Evolutionary conservation across 805 yeast genomes (phyloP).

Genomic region (Huiozyma naganishii): DNA sequence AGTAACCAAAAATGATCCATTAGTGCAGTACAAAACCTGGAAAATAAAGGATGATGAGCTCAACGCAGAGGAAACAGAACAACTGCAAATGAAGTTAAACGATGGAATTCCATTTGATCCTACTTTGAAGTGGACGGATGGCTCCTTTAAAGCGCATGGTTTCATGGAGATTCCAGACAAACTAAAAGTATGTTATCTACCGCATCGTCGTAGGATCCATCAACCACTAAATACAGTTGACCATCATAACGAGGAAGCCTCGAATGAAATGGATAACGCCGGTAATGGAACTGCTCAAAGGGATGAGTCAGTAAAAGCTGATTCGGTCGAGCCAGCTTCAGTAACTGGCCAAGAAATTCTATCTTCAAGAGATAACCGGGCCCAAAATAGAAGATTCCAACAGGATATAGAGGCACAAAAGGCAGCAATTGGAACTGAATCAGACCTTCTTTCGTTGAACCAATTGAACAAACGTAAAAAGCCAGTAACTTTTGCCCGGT

Average conservation of each 20-base stretch:
- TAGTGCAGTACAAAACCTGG: slow-evolving; percentile 18
- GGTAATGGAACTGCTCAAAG: slow-evolving; percentile 31
- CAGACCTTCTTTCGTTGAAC: slow-evolving; percentile 72
- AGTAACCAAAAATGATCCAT: background rate
- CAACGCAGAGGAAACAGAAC: slow-evolving; percentile 5
- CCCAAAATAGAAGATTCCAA: slow-evolving; percentile 76
- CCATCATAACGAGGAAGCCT: slow-evolving; percentile 32
- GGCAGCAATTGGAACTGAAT: slow-evolving; percentile 67
- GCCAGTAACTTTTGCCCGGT: slow-evolving; percentile 92
- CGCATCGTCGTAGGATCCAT: slow-evolving; percentile 64
- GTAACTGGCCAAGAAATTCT: slow-evolving; percentile 31
- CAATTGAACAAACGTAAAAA: slow-evolving; percentile 83
- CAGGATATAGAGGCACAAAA: slow-evolving; percentile 80
- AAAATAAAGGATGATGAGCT: slow-evolving; percentile 11
- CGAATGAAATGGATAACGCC: slow-evolving; percentile 9
- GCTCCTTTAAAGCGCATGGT: slow-evolving; percentile 65
- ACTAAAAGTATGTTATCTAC: slow-evolving; percentile 63
- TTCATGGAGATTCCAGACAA: slow-evolving; percentile 62
- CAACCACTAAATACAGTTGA: slow-evolving; percentile 67
- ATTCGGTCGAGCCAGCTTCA: slow-evolving; percentile 3
- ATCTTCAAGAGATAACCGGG: slow-evolving; percentile 78
- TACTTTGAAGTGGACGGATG: slow-evolving; percentile 31
- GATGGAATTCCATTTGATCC: slow-evolving; percentile 19
- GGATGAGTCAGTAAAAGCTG: slow-evolving; percentile 15
- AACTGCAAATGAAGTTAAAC: slow-evolving; percentile 16